phyloP scores from a whole-genome alignment of 177 flowering plant genomes.

The Vitis hybrid region DNA sequence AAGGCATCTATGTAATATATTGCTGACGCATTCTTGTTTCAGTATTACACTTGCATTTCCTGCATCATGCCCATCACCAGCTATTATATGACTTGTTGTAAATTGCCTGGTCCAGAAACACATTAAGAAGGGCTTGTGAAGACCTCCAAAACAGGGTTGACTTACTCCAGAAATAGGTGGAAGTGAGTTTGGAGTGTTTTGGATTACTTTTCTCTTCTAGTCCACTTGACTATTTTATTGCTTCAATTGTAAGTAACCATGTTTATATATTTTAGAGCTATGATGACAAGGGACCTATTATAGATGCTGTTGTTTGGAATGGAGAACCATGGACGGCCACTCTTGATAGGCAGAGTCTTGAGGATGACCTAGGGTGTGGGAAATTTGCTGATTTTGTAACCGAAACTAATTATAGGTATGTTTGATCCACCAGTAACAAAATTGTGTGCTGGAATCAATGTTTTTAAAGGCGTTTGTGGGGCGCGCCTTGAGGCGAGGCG shows the following conservation, averaged over 20 bases:
- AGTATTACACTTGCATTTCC: background rate
- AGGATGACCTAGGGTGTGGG: slow-evolving; percentile 71
- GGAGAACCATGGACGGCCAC: slow-evolving; percentile 97
- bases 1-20: background rate
- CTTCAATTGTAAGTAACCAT: background rate
- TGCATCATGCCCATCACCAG: background rate
- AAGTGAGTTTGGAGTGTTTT: slow-evolving; percentile 44
- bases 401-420: slow-evolving; percentile 80
- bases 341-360: slow-evolving; percentile 88
- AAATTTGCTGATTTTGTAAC: slow-evolving; percentile 79
- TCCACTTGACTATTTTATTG: background rate
- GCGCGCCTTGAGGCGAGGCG: too few relatives aligned
- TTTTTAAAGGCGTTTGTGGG: too few relatives aligned
- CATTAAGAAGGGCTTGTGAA: slow-evolving; percentile 60
- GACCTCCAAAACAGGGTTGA: slow-evolving; percentile 87
- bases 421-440: slow-evolving; percentile 1
- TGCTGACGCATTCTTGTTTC: background rate
- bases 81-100: background rate
- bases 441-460: background rate
- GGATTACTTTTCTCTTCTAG: background rate
- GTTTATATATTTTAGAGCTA: slow-evolving; percentile 55
- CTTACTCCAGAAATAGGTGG: slow-evolving; percentile 70
- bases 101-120: slow-evolving; percentile 50
- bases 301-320: slow-evolving; percentile 99
- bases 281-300: slow-evolving; percentile 90